phyloP scores from a whole-genome alignment of 768 basidiomycete species.

The Tylopilus felleus region DNA sequence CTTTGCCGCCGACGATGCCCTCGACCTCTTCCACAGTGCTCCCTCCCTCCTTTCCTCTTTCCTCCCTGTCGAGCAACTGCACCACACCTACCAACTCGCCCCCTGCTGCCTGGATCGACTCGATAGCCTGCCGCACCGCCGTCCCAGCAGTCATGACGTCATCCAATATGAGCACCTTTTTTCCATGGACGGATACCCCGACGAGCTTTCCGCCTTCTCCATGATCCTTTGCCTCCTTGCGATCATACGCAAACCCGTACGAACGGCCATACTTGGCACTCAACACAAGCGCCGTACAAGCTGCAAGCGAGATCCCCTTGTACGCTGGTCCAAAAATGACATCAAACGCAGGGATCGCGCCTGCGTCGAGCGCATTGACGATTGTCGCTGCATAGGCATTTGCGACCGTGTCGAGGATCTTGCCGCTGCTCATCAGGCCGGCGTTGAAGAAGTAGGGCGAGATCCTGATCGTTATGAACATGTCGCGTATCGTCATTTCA shows the following conservation, averaged over 20 bases:
- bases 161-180: conserved; percentile 85
- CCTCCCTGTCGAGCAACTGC: conserved; percentile 70
- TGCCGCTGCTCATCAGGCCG: conserved; percentile 79
- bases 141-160: conserved; percentile 95
- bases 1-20: conserved; percentile 59
- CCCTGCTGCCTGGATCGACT: conserved; percentile 61
- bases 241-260: conserved; percentile 86
- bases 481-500: not conserved
- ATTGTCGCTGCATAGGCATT: conserved; percentile 84
- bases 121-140: conserved; percentile 81
- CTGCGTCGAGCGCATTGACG: conserved; percentile 39
- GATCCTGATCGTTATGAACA: conserved; percentile 38
- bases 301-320: conserved; percentile 94
- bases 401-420: conserved; percentile 73
- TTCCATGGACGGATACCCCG: conserved; percentile 77
- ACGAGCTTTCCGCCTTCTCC: conserved; percentile 94
- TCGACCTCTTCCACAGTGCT: conserved; percentile 86
- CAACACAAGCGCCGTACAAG: conserved; percentile 75
- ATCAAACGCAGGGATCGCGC: conserved; percentile 51
- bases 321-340: conserved; percentile 96
- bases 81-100: conserved; percentile 88
- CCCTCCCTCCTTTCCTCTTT: conserved; percentile 43
- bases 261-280: conserved; percentile 58
- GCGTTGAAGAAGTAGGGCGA: conserved; percentile 99
- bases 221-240: conserved; percentile 95